Evolutionary conservation across 805 yeast genomes (phyloP).

Genomic region (Wickerhamiella spandovensis): DNA sequence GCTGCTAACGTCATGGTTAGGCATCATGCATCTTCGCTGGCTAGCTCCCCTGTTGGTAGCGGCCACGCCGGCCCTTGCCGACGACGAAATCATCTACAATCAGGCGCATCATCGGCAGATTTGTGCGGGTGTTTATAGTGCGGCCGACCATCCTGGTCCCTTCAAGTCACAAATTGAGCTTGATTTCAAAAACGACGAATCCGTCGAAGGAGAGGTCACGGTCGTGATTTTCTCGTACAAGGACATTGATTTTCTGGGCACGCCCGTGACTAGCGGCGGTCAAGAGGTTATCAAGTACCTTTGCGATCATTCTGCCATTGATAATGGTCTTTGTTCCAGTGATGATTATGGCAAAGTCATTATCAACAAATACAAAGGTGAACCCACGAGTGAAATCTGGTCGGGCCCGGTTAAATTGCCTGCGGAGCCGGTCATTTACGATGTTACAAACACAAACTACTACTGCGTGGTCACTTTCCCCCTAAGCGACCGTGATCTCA

Average conservation of each 20-base stretch:
- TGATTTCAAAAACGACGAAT: conserved; percentile 9
- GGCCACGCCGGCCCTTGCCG: conserved; percentile 13
- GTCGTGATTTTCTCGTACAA: conserved; percentile 73
- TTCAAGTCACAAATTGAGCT: conserved; percentile 11
- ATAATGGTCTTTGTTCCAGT: conserved; percentile 38
- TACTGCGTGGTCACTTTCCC: conserved; percentile 75
- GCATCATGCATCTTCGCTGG: neutral
- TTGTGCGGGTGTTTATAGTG: conserved; percentile 85
- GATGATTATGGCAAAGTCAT: conserved; percentile 51
- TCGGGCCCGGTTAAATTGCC: neutral
- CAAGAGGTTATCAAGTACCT: conserved; percentile 37
- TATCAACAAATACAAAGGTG: conserved; percentile 34
- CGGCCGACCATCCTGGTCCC: conserved; percentile 73
- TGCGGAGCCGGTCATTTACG: conserved; percentile 38
- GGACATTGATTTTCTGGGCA: conserved; percentile 62
- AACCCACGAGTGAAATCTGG: conserved; percentile 38
- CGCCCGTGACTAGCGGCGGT: conserved; percentile 28
- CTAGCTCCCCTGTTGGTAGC: conserved; percentile 1
- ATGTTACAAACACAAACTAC: conserved; percentile 67
- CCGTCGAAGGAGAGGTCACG: conserved; percentile 29
- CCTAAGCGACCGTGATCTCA: conserved; percentile 23
- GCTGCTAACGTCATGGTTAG: neutral
- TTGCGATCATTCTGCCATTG: conserved; percentile 63
- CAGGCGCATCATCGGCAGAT: conserved; percentile 43
- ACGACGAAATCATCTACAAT: conserved; percentile 23